phyloP scores from a whole-genome alignment of 139 green algal genomes.

The Chlorella ohadii region DNA sequence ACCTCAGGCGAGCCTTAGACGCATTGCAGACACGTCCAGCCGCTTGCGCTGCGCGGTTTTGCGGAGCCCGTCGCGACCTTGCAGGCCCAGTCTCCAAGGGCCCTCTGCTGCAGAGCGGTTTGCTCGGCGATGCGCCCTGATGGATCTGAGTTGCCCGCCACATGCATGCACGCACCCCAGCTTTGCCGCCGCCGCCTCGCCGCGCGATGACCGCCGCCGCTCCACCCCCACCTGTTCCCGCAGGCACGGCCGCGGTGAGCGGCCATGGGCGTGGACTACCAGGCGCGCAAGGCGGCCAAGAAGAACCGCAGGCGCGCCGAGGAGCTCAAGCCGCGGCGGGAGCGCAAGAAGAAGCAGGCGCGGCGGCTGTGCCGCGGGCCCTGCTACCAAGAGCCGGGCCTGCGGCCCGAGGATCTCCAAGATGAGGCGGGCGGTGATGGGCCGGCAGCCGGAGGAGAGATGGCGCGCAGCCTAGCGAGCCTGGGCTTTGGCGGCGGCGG shows the following conservation, averaged over 20 bases:
- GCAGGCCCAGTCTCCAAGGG: too few species aligned
- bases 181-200: neutral
- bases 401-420: constrained; percentile 51
- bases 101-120: too few species aligned
- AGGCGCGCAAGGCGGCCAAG: constrained; percentile 66
- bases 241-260: neutral
- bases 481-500: neutral
- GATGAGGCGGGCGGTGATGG: neutral
- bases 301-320: constrained; percentile 57
- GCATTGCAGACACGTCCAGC: too few species aligned
- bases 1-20: too few species aligned
- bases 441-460: neutral
- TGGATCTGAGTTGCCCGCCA: too few species aligned
- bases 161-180: neutral
- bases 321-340: constrained; percentile 20
- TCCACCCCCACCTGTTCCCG: neutral
- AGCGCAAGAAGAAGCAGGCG: constrained; percentile 50
- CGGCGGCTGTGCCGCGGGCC: constrained; percentile 48
- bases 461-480: neutral
- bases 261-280: constrained; percentile 72
- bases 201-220: too few species aligned
- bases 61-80: neutral
- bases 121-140: too few species aligned
- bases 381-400: constrained; percentile 50
- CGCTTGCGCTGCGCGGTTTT: neutral